Evolutionary conservation across 768 basidiomycete species (phyloP), one percentile per base, ranked within the genome.

Genomic region (Lactifluus hygrophoroides): DNA sequence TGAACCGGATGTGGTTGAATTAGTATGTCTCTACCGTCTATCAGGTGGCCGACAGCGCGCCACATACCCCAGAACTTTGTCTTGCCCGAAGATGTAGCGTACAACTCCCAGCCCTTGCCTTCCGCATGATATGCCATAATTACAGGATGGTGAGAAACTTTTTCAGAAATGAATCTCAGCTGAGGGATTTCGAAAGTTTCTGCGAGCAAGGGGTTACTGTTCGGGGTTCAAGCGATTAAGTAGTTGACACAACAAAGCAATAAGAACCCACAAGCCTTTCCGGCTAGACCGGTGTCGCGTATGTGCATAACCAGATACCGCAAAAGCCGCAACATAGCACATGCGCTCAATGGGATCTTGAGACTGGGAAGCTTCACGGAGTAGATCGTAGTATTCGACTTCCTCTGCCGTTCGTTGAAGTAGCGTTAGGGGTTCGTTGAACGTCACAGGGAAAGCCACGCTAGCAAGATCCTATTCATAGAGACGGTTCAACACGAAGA

Each of bases 1-100:
- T 14, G 44, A 46, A 32, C 16, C 58, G 14, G 45, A 37, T 37
- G 21, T 61, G 58, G 58, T 51, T 16, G 32, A 11, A 60, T 70
- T 3, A 49, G 28, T 68, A 68, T 19, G 3, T 23, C 8, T 21
- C 11, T 13, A 56, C 56, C 58, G 54, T 56, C 53, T 57, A 34
- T 64, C 58, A 45, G 38, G 51, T 57, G 47, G 52, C 37, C 32
- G 35, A 57, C 37, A 56, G 58, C 59, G 27, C 40, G 21, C 46
- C 35, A 77, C 83, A 58, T 69, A 88, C 90, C 91, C 89, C 90
- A 90, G 71, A 94, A 91, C 70, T 90, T 91, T 56, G 90, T 92
- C 71, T 81, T 89, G 25, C 88, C 90, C 64, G 81, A 77, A n/a
- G 87, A 86, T 0, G 87, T 90, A 34, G 81, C 87, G 57, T 77